phyloP scores from a whole-genome alignment of 2,329 filamentous ascomycete species.

The Diplodia corticola region DNA sequence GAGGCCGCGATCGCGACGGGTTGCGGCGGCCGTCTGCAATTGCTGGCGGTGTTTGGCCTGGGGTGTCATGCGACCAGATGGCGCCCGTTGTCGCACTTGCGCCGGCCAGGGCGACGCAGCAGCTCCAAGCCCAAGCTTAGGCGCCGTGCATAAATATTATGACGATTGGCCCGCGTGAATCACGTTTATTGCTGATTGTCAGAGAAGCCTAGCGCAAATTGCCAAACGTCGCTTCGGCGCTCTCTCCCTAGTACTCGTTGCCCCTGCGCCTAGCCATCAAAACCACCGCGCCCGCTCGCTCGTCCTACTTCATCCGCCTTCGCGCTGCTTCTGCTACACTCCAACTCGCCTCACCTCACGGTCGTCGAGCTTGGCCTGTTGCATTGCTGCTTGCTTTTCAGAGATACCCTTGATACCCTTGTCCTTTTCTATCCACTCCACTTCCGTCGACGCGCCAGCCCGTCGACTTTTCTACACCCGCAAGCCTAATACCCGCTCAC shows the following conservation, averaged over 20 bases:
- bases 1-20: slow-evolving; percentile 12
- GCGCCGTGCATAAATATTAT: slow-evolving; percentile 20
- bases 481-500: neutral
- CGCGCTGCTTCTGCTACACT: neutral
- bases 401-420: slow-evolving; percentile 21
- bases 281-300: neutral
- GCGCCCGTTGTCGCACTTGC: slow-evolving; percentile 3
- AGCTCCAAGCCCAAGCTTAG: slow-evolving; percentile 7
- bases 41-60: slow-evolving; percentile 8
- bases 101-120: slow-evolving; percentile 3
- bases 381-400: slow-evolving; percentile 16
- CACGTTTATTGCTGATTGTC: slow-evolving; percentile 23
- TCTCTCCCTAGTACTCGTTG: slow-evolving; percentile 11
- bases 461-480: slow-evolving; percentile 10
- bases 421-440: slow-evolving; percentile 8
- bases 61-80: slow-evolving; percentile 13
- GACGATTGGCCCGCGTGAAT: slow-evolving; percentile 21
- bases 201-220: slow-evolving; percentile 20
- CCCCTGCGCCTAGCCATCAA: slow-evolving; percentile 12
- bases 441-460: neutral
- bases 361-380: slow-evolving; percentile 18
- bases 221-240: slow-evolving; percentile 18
- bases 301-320: slow-evolving; percentile 15
- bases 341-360: slow-evolving; percentile 4
- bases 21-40: neutral